Conservation (phyloP, 192 early-diverging fungal species). For the Backusella circina region DNA sequence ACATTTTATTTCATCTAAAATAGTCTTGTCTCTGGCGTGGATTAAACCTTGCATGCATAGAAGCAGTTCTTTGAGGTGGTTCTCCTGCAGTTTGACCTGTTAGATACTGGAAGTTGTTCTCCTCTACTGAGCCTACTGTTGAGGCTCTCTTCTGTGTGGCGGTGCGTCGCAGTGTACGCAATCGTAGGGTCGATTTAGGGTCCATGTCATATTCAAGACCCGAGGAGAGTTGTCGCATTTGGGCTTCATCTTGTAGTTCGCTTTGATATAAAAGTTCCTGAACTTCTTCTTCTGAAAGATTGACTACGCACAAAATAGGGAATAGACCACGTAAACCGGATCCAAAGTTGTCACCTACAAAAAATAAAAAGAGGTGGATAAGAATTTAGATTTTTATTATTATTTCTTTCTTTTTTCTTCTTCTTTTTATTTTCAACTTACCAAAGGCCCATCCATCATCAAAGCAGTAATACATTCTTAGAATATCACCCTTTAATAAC, state of each 20-base stretch:
- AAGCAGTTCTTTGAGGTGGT: slow-evolving; percentile 12
- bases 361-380: neutral
- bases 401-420: neutral
- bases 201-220: neutral
- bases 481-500: slow-evolving; percentile 19
- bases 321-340: slow-evolving; percentile 21
- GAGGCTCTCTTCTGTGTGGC: neutral
- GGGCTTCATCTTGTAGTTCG: neutral
- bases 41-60: slow-evolving; percentile 1
- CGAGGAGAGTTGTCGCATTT: neutral
- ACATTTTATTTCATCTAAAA: slow-evolving; percentile 5
- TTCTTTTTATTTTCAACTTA: neutral
- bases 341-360: slow-evolving; percentile 20
- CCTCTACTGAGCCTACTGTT: neutral
- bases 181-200: neutral
- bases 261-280: neutral
- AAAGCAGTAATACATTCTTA: slow-evolving; percentile 21
- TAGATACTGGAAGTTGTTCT: slow-evolving; percentile 4
- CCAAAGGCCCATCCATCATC: slow-evolving; percentile 32
- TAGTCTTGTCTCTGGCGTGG: slow-evolving; percentile 2
- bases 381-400: neutral
- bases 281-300: slow-evolving; percentile 12
- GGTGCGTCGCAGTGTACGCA: neutral
- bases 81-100: neutral
- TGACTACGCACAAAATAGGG: slow-evolving; percentile 21